Conservation (phyloP, 805 yeast genomes). For the Saccharomycopsis selenospora region DNA sequence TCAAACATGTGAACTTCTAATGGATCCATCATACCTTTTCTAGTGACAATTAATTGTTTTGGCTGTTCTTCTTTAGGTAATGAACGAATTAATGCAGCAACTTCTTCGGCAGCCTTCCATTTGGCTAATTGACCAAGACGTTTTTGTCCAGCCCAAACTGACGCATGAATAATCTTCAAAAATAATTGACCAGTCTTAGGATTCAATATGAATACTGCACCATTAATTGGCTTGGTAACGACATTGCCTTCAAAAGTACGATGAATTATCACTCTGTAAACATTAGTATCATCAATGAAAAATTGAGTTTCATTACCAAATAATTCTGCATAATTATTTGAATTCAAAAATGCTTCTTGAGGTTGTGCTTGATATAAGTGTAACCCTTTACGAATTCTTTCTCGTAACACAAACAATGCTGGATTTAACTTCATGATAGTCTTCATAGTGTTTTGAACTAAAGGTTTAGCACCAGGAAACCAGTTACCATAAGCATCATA, state of each 20-base stretch:
- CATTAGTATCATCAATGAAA: slow-evolving; percentile 90
- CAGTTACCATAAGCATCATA: slow-evolving; percentile 96
- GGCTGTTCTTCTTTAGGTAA: slow-evolving; percentile 94
- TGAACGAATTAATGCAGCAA: slow-evolving; percentile 82
- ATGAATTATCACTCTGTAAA: slow-evolving; percentile 87
- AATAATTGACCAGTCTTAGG: slow-evolving; percentile 89
- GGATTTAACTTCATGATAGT: slow-evolving; percentile 95
- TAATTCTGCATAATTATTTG: slow-evolving; percentile 83
- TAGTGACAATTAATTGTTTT: slow-evolving; percentile 78
- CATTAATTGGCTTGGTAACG: slow-evolving; percentile 88
- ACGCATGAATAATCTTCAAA: slow-evolving; percentile 82
- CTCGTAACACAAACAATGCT: slow-evolving; percentile 82
- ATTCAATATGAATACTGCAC: slow-evolving; percentile 82
- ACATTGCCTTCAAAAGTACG: slow-evolving; percentile 88
- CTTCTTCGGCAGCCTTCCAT: slow-evolving; percentile 98
- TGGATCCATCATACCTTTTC: slow-evolving; percentile 91
- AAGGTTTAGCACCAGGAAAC: slow-evolving; percentile 90
- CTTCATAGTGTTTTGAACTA: slow-evolving; percentile 85
- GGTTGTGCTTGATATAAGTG: slow-evolving; percentile 92
- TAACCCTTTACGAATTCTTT: slow-evolving; percentile 87
- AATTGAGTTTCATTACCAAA: slow-evolving; percentile 78
- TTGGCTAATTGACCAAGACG: slow-evolving; percentile 88
- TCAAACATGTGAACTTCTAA: slow-evolving; percentile 95
- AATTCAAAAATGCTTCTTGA: slow-evolving; percentile 82
- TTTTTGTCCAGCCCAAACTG: slow-evolving; percentile 96